These are phyloP conservation scores for Mycosphaerella arachidis DNA, from an alignment of 2,329 filamentous ascomycete species.

Conservation along the genomic window DNA sequence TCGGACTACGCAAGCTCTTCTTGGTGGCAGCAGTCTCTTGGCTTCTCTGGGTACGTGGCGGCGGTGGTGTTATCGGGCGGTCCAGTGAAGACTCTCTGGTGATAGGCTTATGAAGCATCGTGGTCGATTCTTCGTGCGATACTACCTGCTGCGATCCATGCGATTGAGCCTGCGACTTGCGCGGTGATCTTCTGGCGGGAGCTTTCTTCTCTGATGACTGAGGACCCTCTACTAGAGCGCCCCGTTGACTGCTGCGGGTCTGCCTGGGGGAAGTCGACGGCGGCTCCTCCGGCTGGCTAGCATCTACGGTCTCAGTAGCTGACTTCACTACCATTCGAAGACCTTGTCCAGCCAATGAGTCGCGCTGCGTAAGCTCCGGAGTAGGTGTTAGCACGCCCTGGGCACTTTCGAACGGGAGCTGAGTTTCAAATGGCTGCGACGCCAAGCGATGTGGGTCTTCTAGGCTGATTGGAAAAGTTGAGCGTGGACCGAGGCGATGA, in stretches of 20 bases:
- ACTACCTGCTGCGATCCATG: not conserved
- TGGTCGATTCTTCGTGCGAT: not conserved
- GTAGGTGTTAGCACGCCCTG: conserved; percentile 29
- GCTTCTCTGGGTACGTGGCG: conserved; percentile 4
- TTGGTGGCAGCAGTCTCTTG: conserved; percentile 3
- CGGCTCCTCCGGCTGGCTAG: not conserved
- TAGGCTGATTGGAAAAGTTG: conserved; percentile 19
- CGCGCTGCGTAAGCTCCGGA: conserved; percentile 36
- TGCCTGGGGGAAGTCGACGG: conserved; percentile 4
- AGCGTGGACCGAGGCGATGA: not conserved
- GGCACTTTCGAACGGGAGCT: not conserved
- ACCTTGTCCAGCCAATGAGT: conserved; percentile 4
- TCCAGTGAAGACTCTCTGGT: not conserved
- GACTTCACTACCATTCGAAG: conserved; percentile 7
- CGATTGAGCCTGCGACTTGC: conserved; percentile 7
- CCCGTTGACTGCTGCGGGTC: conserved; percentile 1
- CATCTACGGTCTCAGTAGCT: not conserved
- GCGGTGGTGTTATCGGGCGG: not conserved
- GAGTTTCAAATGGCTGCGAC: conserved; percentile 11
- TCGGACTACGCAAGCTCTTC: conserved; percentile 10
- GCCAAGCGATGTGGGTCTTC: conserved; percentile 16
- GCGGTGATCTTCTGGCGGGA: conserved; percentile 11
- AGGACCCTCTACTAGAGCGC: not conserved
- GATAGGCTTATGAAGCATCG: not conserved
- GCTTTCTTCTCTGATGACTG: conserved; percentile 5